A percentile compares a stretch with the other conserved stretches of the same genome.
phyloP scores from a whole-genome alignment of 2,329 filamentous ascomycete genomes.

The Mariannaea sp. region DNA sequence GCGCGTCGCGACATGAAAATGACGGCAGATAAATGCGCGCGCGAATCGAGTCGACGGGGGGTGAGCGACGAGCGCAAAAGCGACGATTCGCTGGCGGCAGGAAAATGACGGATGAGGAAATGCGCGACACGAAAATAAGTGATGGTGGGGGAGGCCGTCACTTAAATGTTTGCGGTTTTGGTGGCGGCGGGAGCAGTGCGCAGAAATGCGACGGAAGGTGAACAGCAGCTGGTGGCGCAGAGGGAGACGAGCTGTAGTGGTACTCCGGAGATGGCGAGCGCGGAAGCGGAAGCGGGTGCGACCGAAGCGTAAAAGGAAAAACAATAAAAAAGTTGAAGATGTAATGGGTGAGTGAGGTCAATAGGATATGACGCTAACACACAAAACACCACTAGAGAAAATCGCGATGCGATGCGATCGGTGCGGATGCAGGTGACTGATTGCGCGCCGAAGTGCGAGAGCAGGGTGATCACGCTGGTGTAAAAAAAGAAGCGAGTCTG shows the following conservation, averaged over 20 bases:
- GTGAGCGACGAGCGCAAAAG: slow-evolving; percentile 7
- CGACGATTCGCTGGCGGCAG: slow-evolving; percentile 19
- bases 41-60: slow-evolving; percentile 2
- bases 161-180: slow-evolving; percentile 27
- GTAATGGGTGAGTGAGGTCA: slow-evolving; percentile 7
- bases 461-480: slow-evolving; percentile 5
- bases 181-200: slow-evolving; percentile 28
- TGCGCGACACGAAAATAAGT: slow-evolving; percentile 31
- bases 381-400: slow-evolving; percentile 1
- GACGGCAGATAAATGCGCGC: slow-evolving; percentile 17
- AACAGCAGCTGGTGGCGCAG: slow-evolving; percentile 15
- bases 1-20: slow-evolving; percentile 46
- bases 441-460: slow-evolving; percentile 13
- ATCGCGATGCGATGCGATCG: slow-evolving; percentile 6
- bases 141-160: slow-evolving; percentile 21
- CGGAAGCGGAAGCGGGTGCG: slow-evolving; percentile 18
- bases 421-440: slow-evolving; percentile 4
- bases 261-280: slow-evolving; percentile 22
- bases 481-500: slow-evolving; percentile 1
- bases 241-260: slow-evolving; percentile 21
- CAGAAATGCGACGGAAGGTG: slow-evolving; percentile 29
- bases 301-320: neutral
- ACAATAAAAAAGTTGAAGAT: slow-evolving; percentile 20
- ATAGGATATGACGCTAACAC: slow-evolving; percentile 4
- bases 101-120: slow-evolving; percentile 23